Evolutionary conservation across 805 yeast species (phyloP), one percentile per base, ranked within the genome.

Genomic region (Saccharomycopsis fodiens): DNA sequence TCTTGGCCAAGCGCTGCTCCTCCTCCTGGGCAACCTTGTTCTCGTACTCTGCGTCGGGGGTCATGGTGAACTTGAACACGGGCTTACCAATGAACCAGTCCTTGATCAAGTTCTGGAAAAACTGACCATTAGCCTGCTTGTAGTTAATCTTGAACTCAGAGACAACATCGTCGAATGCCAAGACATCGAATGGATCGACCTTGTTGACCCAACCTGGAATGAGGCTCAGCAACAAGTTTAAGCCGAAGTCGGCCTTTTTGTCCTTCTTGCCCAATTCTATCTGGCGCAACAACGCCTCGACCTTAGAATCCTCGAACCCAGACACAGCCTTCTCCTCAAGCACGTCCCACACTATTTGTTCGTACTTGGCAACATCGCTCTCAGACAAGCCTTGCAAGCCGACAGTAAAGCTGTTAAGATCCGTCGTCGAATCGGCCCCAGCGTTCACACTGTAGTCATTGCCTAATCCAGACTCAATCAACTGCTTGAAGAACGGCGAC

Each of bases 281-380:
- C 60, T 89, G 97, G 61, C 88, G 94, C 32, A 93, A 69, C 41
- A 91, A 76, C 0, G 95, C 97, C 45, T 84, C 81, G n/a, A 93
- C 73, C 55, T 86, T 78, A 13, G 69, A 58, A 15, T 67, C 65
- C 7, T 78, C 73, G 55, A 84, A 76, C 1, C 77, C 75, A 3
- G 58, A 58, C 19, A 59, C 59, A 8, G 68, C 59, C 8, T 72
- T 65, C 17, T 72, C 63, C 2, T 62, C 54, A 21, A 89, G 62
- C 3, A 79, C 73, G 0, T 64, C 61, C 15, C 59, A 50, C 4
- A 86, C 70, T 3, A 69, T 68, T 0, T 55, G 53, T 48, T 76
- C 77, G 39, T 89, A 69, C 2, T 54, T 58, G 1, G 60, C 59
- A 15, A 70, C 51, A n/a, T 74, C 69, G 17, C 70, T 73, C 37